A percentile compares a stretch with the other conserved stretches of the same genome.
Evolutionary conservation across 108 stramenopile genomes (phyloP).

Genomic region (Parmales sp.): DNA sequence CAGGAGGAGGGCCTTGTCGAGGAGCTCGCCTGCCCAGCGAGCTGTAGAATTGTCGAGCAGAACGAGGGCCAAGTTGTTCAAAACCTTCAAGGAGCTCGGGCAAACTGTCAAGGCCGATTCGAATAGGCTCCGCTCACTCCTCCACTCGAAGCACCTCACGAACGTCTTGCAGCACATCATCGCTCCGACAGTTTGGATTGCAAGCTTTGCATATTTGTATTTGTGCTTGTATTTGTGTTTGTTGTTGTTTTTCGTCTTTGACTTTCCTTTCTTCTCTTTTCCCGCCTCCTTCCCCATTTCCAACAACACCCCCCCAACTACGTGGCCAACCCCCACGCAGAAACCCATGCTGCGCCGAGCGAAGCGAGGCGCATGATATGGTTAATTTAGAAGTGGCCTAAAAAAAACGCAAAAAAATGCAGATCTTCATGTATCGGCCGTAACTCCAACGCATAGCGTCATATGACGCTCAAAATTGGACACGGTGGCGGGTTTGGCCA

Average conservation of each 20-base stretch:
- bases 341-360: slow-evolving; percentile 3
- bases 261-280: background rate
- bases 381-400: no score
- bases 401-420: no score
- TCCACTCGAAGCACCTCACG: background rate
- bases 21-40: background rate
- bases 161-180: background rate
- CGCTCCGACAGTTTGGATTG: background rate
- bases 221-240: background rate
- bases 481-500: no score
- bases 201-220: background rate
- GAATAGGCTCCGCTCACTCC: background rate
- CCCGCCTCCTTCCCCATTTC: background rate
- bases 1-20: background rate
- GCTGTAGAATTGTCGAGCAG: background rate
- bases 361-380: no score
- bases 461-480: no score
- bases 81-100: slow-evolving; percentile 1
- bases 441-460: no score
- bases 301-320: background rate
- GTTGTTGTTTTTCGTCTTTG: background rate
- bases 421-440: no score
- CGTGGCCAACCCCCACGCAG: background rate
- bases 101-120: background rate
- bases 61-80: slow-evolving; percentile 12